A percentile compares a stretch with the other conserved stretches of the same genome.
phyloP scores from a whole-genome alignment of 2,329 filamentous ascomycete genomes.

The Westerdykella aurantiaca region DNA sequence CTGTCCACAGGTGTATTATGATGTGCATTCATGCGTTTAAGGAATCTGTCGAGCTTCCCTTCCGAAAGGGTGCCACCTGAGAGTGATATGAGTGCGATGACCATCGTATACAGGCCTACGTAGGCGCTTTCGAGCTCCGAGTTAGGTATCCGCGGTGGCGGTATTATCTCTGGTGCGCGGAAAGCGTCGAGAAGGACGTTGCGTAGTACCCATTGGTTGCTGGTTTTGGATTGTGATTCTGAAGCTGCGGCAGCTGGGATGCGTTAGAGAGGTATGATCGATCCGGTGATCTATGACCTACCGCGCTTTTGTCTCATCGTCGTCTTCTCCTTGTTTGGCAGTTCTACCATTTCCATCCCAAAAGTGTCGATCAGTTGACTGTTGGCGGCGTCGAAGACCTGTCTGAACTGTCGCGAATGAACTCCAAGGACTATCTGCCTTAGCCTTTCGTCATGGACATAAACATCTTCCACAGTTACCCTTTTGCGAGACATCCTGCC shows the following conservation, averaged over 20 bases:
- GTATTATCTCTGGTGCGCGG: constrained; percentile 58
- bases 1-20: constrained; percentile 65
- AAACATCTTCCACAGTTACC: constrained; percentile 13
- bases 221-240: constrained; percentile 45
- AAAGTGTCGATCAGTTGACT: constrained; percentile 63
- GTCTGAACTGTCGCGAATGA: constrained; percentile 64
- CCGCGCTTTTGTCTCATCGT: constrained; percentile 75
- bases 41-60: constrained; percentile 68
- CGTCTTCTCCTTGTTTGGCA: constrained; percentile 74
- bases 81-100: constrained; percentile 72
- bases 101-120: constrained; percentile 70
- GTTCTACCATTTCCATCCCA: constrained; percentile 87
- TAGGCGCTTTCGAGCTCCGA: constrained; percentile 70
- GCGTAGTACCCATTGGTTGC: constrained; percentile 70
- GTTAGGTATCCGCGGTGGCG: constrained; percentile 58
- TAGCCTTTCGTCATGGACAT: constrained; percentile 1
- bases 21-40: constrained; percentile 69
- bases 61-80: constrained; percentile 68
- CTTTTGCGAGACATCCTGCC: constrained; percentile 54
- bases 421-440: constrained; percentile 57
- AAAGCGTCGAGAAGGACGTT: constrained; percentile 65
- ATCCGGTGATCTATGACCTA: constrained; percentile 30
- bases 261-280: not conserved
- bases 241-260: constrained; percentile 51
- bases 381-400: constrained; percentile 73